A percentile compares a stretch with the other conserved stretches of the same genome.
Conservation (phyloP, 2,329 filamentous ascomycete species). For the Phialocephala subalpina region DNA sequence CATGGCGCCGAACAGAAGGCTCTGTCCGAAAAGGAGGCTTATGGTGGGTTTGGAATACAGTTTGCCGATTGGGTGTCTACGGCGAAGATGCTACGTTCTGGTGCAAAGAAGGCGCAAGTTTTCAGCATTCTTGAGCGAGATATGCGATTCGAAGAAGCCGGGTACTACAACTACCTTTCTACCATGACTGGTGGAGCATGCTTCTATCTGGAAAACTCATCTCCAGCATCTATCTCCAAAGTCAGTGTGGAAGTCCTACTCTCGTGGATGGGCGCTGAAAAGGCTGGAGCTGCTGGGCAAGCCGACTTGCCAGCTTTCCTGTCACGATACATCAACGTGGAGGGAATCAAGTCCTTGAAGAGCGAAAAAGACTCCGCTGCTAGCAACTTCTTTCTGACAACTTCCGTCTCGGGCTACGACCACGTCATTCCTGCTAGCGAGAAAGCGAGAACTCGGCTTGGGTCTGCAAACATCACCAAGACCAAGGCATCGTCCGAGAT, state of each 20-base stretch:
- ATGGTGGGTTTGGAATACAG: conserved; percentile 24
- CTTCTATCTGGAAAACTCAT: conserved; percentile 21
- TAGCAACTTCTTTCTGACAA: conserved; percentile 18
- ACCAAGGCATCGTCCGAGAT: conserved; percentile 14
- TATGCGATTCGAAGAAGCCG: conserved; percentile 16
- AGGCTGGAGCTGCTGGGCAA: conserved; percentile 19
- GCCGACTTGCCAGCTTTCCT: conserved; percentile 22
- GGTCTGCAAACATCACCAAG: conserved; percentile 17
- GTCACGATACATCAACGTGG: conserved; percentile 17
- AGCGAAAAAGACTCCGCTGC: conserved; percentile 23
- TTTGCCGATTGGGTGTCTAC: conserved; percentile 31
- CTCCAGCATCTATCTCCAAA: conserved; percentile 26
- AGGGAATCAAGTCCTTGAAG: conserved; percentile 17
- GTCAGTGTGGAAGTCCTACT: conserved; percentile 31
- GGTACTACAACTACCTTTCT: conserved; percentile 33
- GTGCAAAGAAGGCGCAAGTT: conserved; percentile 29
- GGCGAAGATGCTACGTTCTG: conserved; percentile 15
- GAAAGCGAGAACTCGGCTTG: not conserved
- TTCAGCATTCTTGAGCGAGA: conserved; percentile 25
- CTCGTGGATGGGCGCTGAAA: conserved; percentile 35
- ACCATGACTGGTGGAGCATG: conserved; percentile 30
- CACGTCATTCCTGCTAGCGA: not conserved
- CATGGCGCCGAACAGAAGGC: conserved; percentile 25
- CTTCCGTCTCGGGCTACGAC: not conserved
- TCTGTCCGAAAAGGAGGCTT: conserved; percentile 13